phyloP scores from a whole-genome alignment of 2,329 filamentous ascomycete genomes.

The Torrubiella hemipterigena region DNA sequence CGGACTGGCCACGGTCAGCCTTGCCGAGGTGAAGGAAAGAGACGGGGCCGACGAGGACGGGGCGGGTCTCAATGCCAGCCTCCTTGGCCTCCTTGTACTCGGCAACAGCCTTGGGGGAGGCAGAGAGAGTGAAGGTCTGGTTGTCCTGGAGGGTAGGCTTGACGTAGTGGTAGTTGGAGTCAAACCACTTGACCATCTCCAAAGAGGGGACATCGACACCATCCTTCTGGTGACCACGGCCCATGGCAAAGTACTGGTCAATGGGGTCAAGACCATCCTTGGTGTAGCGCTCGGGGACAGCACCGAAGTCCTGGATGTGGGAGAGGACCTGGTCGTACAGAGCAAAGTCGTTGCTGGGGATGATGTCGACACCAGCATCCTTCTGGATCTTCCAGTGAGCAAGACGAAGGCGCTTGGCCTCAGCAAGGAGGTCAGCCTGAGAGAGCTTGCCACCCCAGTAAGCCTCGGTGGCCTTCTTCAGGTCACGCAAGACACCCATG shows the following conservation, averaged over 20 bases:
- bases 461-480: conserved; percentile 99
- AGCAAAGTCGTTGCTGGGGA: conserved; percentile 99
- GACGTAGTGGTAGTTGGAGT: conserved; percentile 99
- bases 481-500: conserved; percentile 95
- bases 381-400: conserved; percentile 99
- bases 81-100: conserved; percentile 98
- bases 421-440: conserved; percentile 76
- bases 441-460: conserved; percentile 95
- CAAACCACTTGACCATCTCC: conserved; percentile 99
- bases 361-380: conserved; percentile 91
- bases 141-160: conserved; percentile 96
- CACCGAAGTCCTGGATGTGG: conserved; percentile 96
- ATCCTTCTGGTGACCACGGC: conserved; percentile 93
- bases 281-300: conserved; percentile 85
- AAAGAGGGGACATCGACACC: conserved; percentile 84
- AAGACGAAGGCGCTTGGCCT: conserved; percentile 93
- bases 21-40: conserved; percentile 97
- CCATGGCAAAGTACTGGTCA: conserved; percentile 99
- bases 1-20: conserved; percentile 88
- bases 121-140: conserved; percentile 85
- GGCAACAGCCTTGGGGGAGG: conserved; percentile 81
- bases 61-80: conserved; percentile 83
- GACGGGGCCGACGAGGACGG: conserved; percentile 89
- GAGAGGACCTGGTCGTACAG: conserved; percentile 96
- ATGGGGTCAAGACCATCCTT: conserved; percentile 76